A percentile compares a stretch with the other conserved stretches of the same genome.
Evolutionary conservation across 2,329 filamentous ascomycete species (phyloP).

Genomic region (Rasamsonia emersonii): DNA sequence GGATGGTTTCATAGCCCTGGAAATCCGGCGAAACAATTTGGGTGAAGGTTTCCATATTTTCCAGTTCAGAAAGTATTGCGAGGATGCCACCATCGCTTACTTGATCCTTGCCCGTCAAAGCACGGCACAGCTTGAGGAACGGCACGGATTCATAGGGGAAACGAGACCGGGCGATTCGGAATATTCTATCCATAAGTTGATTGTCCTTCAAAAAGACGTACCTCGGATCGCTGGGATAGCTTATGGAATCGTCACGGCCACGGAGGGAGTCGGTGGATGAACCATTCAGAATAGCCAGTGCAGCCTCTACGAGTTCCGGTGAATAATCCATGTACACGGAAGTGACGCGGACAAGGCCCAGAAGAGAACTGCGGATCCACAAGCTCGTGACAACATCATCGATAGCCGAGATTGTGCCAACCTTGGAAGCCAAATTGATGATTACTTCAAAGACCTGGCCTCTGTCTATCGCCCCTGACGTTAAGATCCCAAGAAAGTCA

Average conservation of each 20-base stretch:
- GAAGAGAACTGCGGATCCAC: conserved; percentile 54
- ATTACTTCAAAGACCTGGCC: conserved; percentile 43
- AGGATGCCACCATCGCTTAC: conserved; percentile 41
- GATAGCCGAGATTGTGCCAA: conserved; percentile 40
- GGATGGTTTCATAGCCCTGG: conserved; percentile 63
- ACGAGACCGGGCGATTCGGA: conserved; percentile 62
- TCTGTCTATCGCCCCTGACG: conserved; percentile 37
- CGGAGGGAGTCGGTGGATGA: conserved; percentile 14
- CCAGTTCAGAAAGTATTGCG: conserved; percentile 55
- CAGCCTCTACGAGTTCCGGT: conserved; percentile 58
- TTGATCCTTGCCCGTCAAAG: conserved; percentile 45
- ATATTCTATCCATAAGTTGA: conserved; percentile 48
- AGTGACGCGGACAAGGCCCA: conserved; percentile 62
- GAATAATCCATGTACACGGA: conserved; percentile 63
- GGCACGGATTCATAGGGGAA: conserved; percentile 82
- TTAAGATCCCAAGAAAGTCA: conserved; percentile 41
- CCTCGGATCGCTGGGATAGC: conserved; percentile 29
- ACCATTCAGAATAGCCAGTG: conserved; percentile 56
- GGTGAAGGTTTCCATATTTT: conserved; percentile 65
- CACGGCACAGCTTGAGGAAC: conserved; percentile 63
- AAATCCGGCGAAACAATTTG: conserved; percentile 66
- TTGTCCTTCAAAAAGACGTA: conserved; percentile 50
- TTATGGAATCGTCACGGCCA: conserved; percentile 10
- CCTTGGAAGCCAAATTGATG: conserved; percentile 33
- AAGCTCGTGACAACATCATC: conserved; percentile 50